Conservation (phyloP, 495 filamentous ascomycete genomes). For the Aspergillus conjunctus region DNA sequence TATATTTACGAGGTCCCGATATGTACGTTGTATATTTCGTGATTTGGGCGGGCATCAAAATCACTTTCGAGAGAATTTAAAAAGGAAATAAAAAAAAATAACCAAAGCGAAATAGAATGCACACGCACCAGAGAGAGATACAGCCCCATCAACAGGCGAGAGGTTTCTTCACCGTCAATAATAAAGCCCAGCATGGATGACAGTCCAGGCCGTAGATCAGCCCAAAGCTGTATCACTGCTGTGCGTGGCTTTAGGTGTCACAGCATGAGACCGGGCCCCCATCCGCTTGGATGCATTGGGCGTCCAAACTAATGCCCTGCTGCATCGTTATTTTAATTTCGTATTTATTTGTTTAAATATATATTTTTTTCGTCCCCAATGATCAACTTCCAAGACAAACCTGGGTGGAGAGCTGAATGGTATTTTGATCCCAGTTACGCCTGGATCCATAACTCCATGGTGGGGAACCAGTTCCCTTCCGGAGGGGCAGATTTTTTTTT, state of each 20-base stretch:
- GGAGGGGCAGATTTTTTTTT: background rate
- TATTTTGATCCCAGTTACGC: slow-evolving; percentile 9
- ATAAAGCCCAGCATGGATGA: slow-evolving; percentile 6
- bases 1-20: slow-evolving; percentile 2
- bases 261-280: slow-evolving; percentile 16
- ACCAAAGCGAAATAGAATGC: background rate
- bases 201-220: slow-evolving; percentile 16
- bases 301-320: slow-evolving; percentile 27
- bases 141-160: background rate
- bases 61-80: background rate
- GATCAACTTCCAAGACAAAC: slow-evolving; percentile 9
- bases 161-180: slow-evolving; percentile 20
- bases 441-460: slow-evolving; percentile 8
- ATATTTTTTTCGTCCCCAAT: slow-evolving; percentile 9
- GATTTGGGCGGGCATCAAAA: slow-evolving; percentile 1
- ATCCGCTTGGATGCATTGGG: slow-evolving; percentile 26
- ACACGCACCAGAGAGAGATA: background rate
- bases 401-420: slow-evolving; percentile 4
- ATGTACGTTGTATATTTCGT: background rate
- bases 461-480: slow-evolving; percentile 2
- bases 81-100: background rate
- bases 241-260: slow-evolving; percentile 26
- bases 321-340: slow-evolving; percentile 16
- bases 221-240: slow-evolving; percentile 25
- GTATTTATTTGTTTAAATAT: background rate